phyloP scores from a whole-genome alignment of 257 asterid genomes.

The Gentiana straminea region DNA sequence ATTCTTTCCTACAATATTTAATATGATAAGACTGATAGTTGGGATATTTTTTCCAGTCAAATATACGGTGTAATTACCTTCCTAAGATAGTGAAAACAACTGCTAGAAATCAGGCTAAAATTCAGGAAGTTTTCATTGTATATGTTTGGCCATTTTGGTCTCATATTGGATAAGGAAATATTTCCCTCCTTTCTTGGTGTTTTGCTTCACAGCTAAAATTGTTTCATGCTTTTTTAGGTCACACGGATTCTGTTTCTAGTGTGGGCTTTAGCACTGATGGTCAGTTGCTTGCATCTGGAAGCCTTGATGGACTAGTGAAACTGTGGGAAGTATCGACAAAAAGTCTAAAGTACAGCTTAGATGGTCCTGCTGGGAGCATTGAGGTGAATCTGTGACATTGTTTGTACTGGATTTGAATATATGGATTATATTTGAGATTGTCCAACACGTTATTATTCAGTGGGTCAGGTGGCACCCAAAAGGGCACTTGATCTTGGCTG shows the following conservation, averaged over 20 bases:
- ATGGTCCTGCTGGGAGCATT: conserved; percentile 80
- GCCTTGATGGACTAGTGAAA: conserved; percentile 72
- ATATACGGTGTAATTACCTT: too few species aligned
- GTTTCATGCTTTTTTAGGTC: conserved; percentile 40
- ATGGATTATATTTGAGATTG: background rate
- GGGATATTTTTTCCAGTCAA: too few species aligned
- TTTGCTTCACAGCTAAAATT: too few species aligned
- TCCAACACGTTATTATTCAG: conserved; percentile 26
- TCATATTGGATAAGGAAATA: too few species aligned
- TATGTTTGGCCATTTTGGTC: too few species aligned
- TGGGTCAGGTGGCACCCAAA: conserved; percentile 96
- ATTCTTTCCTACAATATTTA: too few species aligned
- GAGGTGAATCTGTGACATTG: conserved; percentile 41
- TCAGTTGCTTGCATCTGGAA: conserved; percentile 74
- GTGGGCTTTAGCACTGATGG: conserved; percentile 80
- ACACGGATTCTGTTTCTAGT: conserved; percentile 63
- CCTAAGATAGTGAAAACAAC: too few species aligned
- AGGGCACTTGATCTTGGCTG: conserved; percentile 79
- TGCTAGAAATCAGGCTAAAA: too few species aligned
- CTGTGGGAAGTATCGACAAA: conserved; percentile 60
- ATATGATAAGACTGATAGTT: too few species aligned
- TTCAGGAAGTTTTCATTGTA: too few species aligned
- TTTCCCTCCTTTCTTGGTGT: too few species aligned
- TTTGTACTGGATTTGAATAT: conserved; percentile 11
- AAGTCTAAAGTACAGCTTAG: conserved; percentile 54